Percentiles rank a stretch among this genome's conserved stretches.
Evolutionary conservation across 257 asterid species (phyloP).

Genomic region (Coffea canephora): DNA sequence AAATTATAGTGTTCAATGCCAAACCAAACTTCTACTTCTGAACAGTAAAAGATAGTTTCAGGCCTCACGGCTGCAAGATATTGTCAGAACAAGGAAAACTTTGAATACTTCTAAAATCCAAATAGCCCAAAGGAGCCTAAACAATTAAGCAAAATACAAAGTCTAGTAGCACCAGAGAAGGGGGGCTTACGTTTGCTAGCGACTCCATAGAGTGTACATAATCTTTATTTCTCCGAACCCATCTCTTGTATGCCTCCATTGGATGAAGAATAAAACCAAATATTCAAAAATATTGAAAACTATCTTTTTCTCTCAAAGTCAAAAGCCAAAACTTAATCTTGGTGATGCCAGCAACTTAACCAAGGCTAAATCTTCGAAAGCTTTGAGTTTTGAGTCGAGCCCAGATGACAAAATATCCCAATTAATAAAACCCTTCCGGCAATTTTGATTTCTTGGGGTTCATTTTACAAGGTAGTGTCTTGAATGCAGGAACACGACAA

Average conservation of each 20-base stretch:
- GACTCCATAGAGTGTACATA: slow-evolving; percentile 84
- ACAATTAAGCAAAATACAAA: not conserved
- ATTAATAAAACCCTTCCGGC: not conserved
- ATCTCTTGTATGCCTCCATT: slow-evolving; percentile 94
- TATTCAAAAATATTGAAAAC: slow-evolving; percentile 16
- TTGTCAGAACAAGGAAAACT: not conserved
- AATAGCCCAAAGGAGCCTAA: not conserved
- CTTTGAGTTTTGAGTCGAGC: not conserved
- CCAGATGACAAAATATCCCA: not conserved
- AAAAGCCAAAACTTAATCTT: slow-evolving; percentile 4
- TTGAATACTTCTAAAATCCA: not conserved
- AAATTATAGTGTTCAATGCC: not conserved
- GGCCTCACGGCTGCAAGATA: too few relatives aligned
- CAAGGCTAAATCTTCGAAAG: not conserved
- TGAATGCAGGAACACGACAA: not conserved
- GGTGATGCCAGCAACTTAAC: not conserved
- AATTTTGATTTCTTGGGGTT: not conserved
- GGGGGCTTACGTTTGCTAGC: slow-evolving; percentile 71
- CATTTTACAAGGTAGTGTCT: too few relatives aligned
- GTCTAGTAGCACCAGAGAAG: slow-evolving; percentile 1
- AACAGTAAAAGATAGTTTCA: too few relatives aligned
- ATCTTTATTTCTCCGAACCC: slow-evolving; percentile 79
- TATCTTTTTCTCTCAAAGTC: not conserved
- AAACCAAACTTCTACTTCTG: not conserved
- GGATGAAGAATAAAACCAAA: slow-evolving; percentile 23